A percentile compares a stretch with the other conserved stretches of the same genome.
phyloP scores from a whole-genome alignment of 768 basidiomycete species.

The Jaapia argillacea region DNA sequence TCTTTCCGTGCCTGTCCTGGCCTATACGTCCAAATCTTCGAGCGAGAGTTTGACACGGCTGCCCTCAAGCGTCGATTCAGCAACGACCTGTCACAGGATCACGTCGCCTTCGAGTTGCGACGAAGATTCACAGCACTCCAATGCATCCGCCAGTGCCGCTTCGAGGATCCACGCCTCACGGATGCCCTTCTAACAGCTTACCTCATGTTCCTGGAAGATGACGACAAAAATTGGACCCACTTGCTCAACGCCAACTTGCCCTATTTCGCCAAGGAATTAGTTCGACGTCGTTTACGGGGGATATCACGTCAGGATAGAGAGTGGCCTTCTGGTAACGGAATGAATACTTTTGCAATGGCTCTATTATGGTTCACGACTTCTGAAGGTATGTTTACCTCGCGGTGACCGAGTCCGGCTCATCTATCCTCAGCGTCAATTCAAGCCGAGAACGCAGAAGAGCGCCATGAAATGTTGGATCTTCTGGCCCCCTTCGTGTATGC shows the following conservation, averaged over 20 bases:
- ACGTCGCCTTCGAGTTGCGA: slow-evolving; percentile 26
- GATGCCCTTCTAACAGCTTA: slow-evolving; percentile 44
- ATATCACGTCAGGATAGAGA: slow-evolving; percentile 30
- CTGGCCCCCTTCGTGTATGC: slow-evolving; percentile 1
- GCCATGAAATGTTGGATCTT: background rate
- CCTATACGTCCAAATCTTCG: slow-evolving; percentile 31
- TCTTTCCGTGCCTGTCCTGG: slow-evolving; percentile 12
- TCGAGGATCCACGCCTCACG: slow-evolving; percentile 26
- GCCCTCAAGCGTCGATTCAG: slow-evolving; percentile 31
- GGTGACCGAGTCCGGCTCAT: background rate
- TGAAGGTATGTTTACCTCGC: slow-evolving; percentile 18
- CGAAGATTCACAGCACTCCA: slow-evolving; percentile 35
- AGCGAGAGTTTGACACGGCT: slow-evolving; percentile 37
- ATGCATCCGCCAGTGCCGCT: slow-evolving; percentile 26
- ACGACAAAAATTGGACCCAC: slow-evolving; percentile 36
- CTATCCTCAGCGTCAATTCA: background rate
- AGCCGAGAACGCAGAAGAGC: background rate
- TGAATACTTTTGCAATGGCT: slow-evolving; percentile 34
- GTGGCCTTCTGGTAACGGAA: slow-evolving; percentile 39
- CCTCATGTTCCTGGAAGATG: slow-evolving; percentile 49
- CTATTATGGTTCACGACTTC: slow-evolving; percentile 39
- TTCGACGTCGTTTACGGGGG: no score
- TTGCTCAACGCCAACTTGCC: slow-evolving; percentile 32
- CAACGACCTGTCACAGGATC: slow-evolving; percentile 3
- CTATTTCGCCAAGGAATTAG: no score